These are phyloP conservation scores for Eucalyptus rudis DNA, from an alignment of 345 rosid species.

Conservation along the genomic window DNA sequence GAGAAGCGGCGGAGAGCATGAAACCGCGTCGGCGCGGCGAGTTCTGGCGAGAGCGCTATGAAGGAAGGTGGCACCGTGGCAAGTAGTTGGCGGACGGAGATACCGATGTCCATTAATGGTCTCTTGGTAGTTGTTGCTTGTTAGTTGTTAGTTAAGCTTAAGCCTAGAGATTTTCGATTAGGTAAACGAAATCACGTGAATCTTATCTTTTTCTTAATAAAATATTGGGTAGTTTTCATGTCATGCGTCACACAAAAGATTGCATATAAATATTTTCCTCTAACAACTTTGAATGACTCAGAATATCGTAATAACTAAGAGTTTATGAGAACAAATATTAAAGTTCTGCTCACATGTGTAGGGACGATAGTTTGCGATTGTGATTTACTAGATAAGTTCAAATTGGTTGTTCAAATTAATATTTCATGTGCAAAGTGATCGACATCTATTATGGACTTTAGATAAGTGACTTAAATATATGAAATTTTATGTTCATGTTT, in stretches of 20 bases:
- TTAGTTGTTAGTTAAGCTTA: neutral
- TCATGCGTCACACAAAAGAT: neutral
- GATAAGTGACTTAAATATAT: fast-evolving
- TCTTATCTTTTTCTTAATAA: neutral
- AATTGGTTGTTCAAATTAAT: neutral
- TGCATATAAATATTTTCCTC: neutral
- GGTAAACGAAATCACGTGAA: neutral
- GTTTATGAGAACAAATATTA: no score
- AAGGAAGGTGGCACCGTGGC: neutral
- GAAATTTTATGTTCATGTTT: no score
- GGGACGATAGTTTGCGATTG: neutral
- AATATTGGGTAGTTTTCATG: neutral
- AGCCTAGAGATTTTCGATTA: neutral
- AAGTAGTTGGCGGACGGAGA: neutral
- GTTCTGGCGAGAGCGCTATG: neutral
- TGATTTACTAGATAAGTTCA: no score
- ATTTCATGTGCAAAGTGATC: neutral
- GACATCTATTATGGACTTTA: fast-evolving
- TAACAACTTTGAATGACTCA: neutral
- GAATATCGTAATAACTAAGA: no score
- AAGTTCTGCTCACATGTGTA: neutral
- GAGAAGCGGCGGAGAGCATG: neutral
- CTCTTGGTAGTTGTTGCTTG: neutral
- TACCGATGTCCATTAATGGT: neutral
- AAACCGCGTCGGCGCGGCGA: neutral